Percentiles rank a stretch among this genome's conserved stretches.
Evolutionary conservation across 208 protist genomes (phyloP).

Genomic region (Blastocrithidia nonstop): DNA sequence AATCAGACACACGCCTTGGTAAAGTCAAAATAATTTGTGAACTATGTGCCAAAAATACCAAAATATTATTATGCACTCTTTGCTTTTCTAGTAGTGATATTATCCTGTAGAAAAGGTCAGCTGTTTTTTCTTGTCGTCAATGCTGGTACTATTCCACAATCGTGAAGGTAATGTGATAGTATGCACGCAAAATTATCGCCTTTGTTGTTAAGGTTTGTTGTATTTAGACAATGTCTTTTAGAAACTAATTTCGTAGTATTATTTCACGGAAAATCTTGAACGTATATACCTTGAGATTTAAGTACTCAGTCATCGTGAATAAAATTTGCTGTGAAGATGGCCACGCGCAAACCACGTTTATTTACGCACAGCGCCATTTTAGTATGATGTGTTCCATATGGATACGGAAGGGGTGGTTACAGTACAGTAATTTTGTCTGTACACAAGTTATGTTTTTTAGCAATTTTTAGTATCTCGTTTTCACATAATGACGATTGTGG

Average conservation of each 20-base stretch:
- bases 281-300: slow-evolving; percentile 62
- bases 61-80: slow-evolving; percentile 2
- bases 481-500: too few species aligned
- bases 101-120: too few species aligned
- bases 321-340: slow-evolving; percentile 62
- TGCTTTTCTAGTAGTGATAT: too few species aligned
- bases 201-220: too few species aligned
- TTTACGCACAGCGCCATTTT: slow-evolving; percentile 58
- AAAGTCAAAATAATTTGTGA: slow-evolving; percentile 50
- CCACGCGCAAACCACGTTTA: slow-evolving; percentile 30
- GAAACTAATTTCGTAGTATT: too few species aligned
- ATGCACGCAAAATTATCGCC: too few species aligned
- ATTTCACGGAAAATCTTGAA: slow-evolving; percentile 66
- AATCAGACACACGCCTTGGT: slow-evolving; percentile 29
- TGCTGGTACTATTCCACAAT: too few species aligned
- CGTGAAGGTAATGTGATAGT: too few species aligned
- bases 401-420: slow-evolving; percentile 39
- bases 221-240: too few species aligned
- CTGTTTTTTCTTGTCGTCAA: too few species aligned
- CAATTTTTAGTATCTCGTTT: too few species aligned
- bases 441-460: background rate
- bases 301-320: slow-evolving; percentile 40
- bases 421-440: slow-evolving; percentile 22
- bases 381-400: slow-evolving; percentile 77
- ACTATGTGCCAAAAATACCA: slow-evolving; percentile 14